Conservation (phyloP, 345 rosid species). For the Carallia pectinifolia region DNA sequence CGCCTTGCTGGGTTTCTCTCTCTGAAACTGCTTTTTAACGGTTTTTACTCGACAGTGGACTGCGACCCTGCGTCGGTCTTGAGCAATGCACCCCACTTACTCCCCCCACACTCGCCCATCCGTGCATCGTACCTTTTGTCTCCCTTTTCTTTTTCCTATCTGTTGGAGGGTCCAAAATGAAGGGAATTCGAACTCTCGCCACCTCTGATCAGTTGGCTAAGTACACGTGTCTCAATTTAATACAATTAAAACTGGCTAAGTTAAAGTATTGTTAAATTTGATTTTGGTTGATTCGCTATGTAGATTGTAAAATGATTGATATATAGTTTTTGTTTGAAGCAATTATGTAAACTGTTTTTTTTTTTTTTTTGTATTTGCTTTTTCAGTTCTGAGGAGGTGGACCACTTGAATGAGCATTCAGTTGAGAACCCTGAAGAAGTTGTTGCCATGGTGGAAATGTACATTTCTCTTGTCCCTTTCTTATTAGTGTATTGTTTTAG, state of each 20-base stretch:
- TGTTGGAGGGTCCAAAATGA: no score
- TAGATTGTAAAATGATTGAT: neutral
- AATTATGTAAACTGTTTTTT: constrained; percentile 5
- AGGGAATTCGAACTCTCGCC: no score
- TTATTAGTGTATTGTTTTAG: neutral
- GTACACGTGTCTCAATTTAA: neutral
- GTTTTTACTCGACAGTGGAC: constrained; percentile 29
- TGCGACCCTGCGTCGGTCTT: constrained; percentile 16
- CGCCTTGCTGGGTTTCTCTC: constrained; percentile 6
- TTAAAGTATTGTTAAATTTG: neutral
- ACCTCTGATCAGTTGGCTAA: neutral
- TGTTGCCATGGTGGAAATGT: constrained; percentile 59
- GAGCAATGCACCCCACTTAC: constrained; percentile 28
- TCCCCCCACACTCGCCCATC: neutral
- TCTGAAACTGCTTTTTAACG: constrained; percentile 30
- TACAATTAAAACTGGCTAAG: constrained; percentile 34
- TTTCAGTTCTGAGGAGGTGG: no score
- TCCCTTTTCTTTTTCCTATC: no score
- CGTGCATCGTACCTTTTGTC: constrained; percentile 7
- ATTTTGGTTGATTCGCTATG: neutral
- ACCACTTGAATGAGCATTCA: constrained; percentile 52
- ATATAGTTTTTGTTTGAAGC: neutral
- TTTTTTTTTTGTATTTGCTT: constrained; percentile 14
- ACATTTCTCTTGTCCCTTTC: constrained; percentile 16
- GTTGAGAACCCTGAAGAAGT: constrained; percentile 73